Base-by-base conservation (phyloP, 2,329 filamentous ascomycete genomes). In the Xylariaceae sp. region DNA sequence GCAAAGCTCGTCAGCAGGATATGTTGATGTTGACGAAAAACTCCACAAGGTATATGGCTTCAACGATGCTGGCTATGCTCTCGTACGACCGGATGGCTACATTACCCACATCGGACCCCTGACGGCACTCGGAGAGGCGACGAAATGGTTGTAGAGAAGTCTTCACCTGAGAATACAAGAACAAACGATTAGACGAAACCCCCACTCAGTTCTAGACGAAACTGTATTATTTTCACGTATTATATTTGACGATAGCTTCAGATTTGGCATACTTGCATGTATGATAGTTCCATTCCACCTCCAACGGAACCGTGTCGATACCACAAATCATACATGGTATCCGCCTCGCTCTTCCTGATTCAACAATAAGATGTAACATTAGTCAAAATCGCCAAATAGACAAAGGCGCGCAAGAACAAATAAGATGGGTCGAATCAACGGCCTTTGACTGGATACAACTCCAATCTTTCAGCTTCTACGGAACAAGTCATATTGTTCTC, bases 11-110 rank as follows among this genome's bases (percentile, higher is more conserved):
- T 30, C 57, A 8, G 48, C 58, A 5, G 64, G 64, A 8, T 65
- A 68, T 37, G 45, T 64, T 5, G 70, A 72, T 48, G 39, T 65
- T 17, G 65, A 62, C 7, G 65, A 63, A 1, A 56, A 41, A 11
- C 55, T 72, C 13, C 70, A 72, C 44, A 47, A 55, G 2, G 52
- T 58, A 4, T 69, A 67, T 37, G 70, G 70, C 1, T 68, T 66
- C 53, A 55, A 63, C 11, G 49, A 61, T 7, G 57, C 65, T 2
- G 66, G 66, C 2, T 72, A 72, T 56, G 63, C 64, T 9, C 68
- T 69, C 30, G 61, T 71, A 39, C 66, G 70, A 6, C 70, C 70
- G 0, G 70, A 72, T 60, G 61, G 61, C 8, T 67, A 72, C 53
- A 55, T 71, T 17, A 68, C 69, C 6, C 68, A 71, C 52, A 69